A percentile compares a stretch with the other conserved stretches of the same genome.
These are phyloP conservation scores for Hypoxylon subgilvum DNA, from an alignment of 495 filamentous ascomycete species.

Conservation along the genomic window DNA sequence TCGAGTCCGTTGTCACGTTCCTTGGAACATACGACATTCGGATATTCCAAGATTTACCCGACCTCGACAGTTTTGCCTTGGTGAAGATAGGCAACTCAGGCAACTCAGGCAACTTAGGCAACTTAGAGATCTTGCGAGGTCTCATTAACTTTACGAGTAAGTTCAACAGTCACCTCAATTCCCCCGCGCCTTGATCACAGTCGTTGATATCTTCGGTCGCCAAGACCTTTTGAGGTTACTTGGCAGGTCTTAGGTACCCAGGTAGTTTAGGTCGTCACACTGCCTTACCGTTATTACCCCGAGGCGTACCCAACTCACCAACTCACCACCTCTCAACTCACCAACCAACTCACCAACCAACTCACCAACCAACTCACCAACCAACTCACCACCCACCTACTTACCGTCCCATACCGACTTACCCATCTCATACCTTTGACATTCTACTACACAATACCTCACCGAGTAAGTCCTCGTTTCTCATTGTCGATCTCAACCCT, in stretches of 20 bases:
- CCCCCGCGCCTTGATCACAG: background rate
- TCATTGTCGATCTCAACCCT: no score
- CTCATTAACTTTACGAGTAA: conserved; percentile 8
- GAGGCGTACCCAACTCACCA: background rate
- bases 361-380: no score
- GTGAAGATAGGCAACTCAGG: no score
- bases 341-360: no score
- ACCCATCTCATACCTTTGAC: background rate
- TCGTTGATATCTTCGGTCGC: background rate
- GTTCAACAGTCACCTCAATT: background rate
- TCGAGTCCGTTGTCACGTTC: conserved; percentile 7
- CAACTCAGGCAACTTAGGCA: background rate
- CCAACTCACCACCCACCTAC: background rate
- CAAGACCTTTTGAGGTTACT: conserved; percentile 8
- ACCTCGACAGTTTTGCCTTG: conserved; percentile 7
- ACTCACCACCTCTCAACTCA: background rate
- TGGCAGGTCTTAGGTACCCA: background rate
- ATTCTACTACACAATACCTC: background rate
- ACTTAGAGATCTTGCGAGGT: conserved; percentile 4
- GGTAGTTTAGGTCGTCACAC: no score
- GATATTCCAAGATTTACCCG: conserved; percentile 1
- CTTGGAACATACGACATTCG: conserved; percentile 23
- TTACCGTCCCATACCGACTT: background rate
- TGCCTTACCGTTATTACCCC: no score
- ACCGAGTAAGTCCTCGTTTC: no score